phyloP scores from a whole-genome alignment of 148 eudicot genomes.

The Amaranthus palmeri region DNA sequence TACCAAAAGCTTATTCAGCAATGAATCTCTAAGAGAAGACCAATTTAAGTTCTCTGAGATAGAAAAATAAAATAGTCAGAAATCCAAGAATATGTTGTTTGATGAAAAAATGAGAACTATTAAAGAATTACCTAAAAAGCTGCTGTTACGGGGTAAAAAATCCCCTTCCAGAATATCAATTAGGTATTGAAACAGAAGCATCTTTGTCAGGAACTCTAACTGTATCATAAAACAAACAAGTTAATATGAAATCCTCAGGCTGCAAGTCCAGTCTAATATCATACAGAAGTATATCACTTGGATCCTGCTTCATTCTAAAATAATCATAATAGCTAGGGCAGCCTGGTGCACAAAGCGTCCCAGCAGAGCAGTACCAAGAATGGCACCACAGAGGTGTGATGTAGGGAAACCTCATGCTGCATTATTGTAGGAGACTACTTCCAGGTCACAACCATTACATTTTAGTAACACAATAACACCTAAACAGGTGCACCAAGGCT shows the following conservation, averaged over 20 bases:
- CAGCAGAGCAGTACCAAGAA: too few relatives aligned
- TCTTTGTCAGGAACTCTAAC: conserved; percentile 55
- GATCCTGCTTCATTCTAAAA: not conserved
- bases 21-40: conserved; percentile 62
- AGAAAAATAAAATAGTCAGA: conserved; percentile 16
- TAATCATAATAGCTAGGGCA: not conserved
- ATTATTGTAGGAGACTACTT: too few relatives aligned
- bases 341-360: too few relatives aligned
- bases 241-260: not conserved
- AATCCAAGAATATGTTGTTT: conserved; percentile 6
- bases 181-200: conserved; percentile 73
- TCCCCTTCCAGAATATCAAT: conserved; percentile 64
- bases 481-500: too few relatives aligned
- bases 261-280: not conserved
- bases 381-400: too few relatives aligned
- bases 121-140: conserved; percentile 44
- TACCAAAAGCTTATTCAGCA: conserved; percentile 79
- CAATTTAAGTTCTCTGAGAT: conserved; percentile 61
- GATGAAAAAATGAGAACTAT: not conserved
- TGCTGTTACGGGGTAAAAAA: conserved; percentile 53
- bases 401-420: too few relatives aligned
- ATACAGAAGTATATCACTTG: not conserved
- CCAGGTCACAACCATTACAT: too few relatives aligned
- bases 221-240: conserved; percentile 14
- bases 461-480: too few relatives aligned